Percentiles rank a stretch among this genome's conserved stretches.
Conservation (phyloP, 805 yeast species). For the Ogataea parapolymorpha region DNA sequence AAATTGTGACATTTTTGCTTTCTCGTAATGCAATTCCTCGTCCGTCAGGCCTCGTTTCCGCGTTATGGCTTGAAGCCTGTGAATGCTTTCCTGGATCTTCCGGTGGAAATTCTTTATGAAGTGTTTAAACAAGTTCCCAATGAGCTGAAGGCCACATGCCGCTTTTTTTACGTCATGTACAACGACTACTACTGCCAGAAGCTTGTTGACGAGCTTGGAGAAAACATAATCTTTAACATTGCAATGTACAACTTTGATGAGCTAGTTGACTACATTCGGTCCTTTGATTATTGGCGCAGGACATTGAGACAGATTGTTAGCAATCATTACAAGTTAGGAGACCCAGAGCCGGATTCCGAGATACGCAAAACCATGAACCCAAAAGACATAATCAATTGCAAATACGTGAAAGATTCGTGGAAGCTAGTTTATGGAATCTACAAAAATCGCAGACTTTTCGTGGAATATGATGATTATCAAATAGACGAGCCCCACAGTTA, state of each 20-base stretch:
- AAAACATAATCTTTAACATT: slow-evolving; percentile 22
- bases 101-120: slow-evolving; percentile 27
- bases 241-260: slow-evolving; percentile 24
- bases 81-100: slow-evolving; percentile 25
- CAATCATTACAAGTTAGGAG: slow-evolving; percentile 20
- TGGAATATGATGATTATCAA: slow-evolving; percentile 38
- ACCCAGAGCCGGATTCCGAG: slow-evolving; percentile 18
- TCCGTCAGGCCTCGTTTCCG: slow-evolving; percentile 14
- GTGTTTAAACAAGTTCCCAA: slow-evolving; percentile 29
- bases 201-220: slow-evolving; percentile 32
- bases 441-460: slow-evolving; percentile 50
- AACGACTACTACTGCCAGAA: slow-evolving; percentile 45
- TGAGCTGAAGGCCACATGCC: slow-evolving; percentile 30
- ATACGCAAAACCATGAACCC: slow-evolving; percentile 17
- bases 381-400: slow-evolving; percentile 23
- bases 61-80: slow-evolving; percentile 11
- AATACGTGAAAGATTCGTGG: slow-evolving; percentile 53
- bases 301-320: slow-evolving; percentile 26
- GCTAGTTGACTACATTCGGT: slow-evolving; percentile 29
- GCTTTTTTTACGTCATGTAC: slow-evolving; percentile 42
- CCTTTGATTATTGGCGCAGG: slow-evolving; percentile 36
- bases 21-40: slow-evolving; percentile 12
- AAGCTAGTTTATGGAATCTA: slow-evolving; percentile 47
- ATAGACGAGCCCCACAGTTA: slow-evolving; percentile 48
- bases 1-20: neutral